Base-by-base conservation (phyloP, 2,329 filamentous ascomycete genomes). In the Aspergillus pseudoviridinutans region DNA sequence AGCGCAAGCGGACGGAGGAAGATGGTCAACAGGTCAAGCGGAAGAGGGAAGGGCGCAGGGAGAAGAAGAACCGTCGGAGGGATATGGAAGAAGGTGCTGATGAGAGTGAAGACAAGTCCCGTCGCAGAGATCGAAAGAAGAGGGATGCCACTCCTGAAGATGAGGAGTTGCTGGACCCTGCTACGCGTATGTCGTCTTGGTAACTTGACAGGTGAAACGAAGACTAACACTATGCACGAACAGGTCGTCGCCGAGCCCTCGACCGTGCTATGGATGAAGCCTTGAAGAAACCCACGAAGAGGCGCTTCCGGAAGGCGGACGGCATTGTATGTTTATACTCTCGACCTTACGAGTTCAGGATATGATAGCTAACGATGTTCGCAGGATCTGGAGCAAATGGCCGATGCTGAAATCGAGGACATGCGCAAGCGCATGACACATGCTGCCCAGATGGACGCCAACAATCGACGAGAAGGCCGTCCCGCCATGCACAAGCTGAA, bases 401-500 rank as follows among this genome's bases (percentile, higher is more conserved):
- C 93, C 64, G 94, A 97, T 71, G 89, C 92, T 49, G 88, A 95
- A 69, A 92, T 99, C 62, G 91, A 91, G 57, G 83, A 88, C 51
- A 88, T 99, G 73, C 94, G 94, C 69, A 83, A 90, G 54, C 86
- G 87, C 56, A 99, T 99, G 92, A 92, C 94, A 64, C 83, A 87
- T 64, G 94, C 94, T 17, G 96, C 93, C 59, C 85, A 92, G 74
- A 85, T 87, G 41, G 94, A 99, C 74, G 92, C 93, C 66, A 80
- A 87, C 55, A 91, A 91, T 42, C 92, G 94, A 66, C 84, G 89
- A 63, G 82, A 87, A 52, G 87, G 89, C 63, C 82, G 91, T 68
- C 91, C 93, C 0, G 94, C 94, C 29, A 85, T 92, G 58, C 88
- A 96, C 78, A 99, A 99, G 79, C 84, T 99, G 49, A 92, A 92